Base-by-base conservation (phyloP, 805 yeast genomes). In the Pichia ethanolica region DNA sequence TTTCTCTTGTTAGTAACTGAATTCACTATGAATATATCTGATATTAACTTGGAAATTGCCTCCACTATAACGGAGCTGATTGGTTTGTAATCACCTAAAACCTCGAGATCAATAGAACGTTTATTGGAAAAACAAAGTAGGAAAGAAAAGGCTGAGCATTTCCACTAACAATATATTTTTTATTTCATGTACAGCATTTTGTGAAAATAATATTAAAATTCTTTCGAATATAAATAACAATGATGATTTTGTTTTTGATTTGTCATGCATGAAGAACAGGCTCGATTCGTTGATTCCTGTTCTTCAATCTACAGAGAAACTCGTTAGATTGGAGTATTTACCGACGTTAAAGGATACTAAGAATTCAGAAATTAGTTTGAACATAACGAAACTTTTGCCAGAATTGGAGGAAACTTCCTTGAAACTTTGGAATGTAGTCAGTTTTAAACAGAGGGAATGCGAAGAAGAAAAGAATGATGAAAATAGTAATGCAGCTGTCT, bases 371-470 rank as follows among this genome's bases (percentile, higher is more conserved):
- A 5, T 38, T 10, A 27, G 27, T 32, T 28, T 36, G 35, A 41
- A 40, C 20, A 28, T 40, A 25, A 25, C 11, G 5, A 39, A 33
- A 14, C 33, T 32, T 5, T 26, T 41, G n/a, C 43, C 35, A n/a
- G 6, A 3, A 38, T 32, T 58, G 3, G 58, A 59, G 27, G 26
- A 28, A 7, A 39, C 52, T 33, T 64, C 69, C 1, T 62, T 71
- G 12, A 60, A 55, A 13, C 47, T 71, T 10, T 73, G 77, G 77
- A 73, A 72, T 50, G 45, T 63, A 1, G 50, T 66, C 1, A 52
- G 68, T 0, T 46, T 70, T 9, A 35, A 42, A 13, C 35, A 33
- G 9, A 45, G 25, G 35, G 46, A 45, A 27, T 12, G 49, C 64
- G 5, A 50, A 59, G 47, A 68, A 61, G 42, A 14, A 7, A 30